Conservation (phyloP, 1,139 yeast genomes). For the Maudiozyma humilis region DNA sequence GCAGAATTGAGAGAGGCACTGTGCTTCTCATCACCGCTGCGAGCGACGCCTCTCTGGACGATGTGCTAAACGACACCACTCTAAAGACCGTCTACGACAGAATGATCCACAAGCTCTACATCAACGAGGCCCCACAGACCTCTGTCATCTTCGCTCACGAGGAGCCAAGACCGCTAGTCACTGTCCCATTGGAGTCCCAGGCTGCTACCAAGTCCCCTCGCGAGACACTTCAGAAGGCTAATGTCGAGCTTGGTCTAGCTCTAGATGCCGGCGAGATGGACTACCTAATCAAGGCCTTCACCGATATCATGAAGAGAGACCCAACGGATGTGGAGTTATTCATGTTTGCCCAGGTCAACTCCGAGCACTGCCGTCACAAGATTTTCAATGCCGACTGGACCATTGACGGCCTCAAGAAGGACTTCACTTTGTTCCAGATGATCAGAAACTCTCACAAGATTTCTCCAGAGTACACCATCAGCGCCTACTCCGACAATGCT, state of each 20-base stretch:
- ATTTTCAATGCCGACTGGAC: conserved; percentile 99
- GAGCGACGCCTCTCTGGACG: conserved; percentile 56
- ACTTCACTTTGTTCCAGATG: conserved; percentile 80
- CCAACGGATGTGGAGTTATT: conserved; percentile 97
- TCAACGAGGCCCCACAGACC: conserved; percentile 52
- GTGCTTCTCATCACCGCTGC: conserved; percentile 64
- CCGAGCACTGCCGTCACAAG: conserved; percentile 99
- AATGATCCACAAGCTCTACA: conserved; percentile 78
- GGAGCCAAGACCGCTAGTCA: conserved; percentile 76
- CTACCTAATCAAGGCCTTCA: conserved; percentile 75
- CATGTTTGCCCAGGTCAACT: conserved; percentile 99
- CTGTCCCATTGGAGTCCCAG: conserved; percentile 47
- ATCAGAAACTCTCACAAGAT: conserved; percentile 85
- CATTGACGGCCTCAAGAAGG: conserved; percentile 73
- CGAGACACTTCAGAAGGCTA: conserved; percentile 63
- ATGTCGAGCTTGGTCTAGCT: conserved; percentile 81
- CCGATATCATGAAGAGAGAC: conserved; percentile 65
- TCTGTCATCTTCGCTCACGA: conserved; percentile 72
- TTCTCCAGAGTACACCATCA: conserved; percentile 74
- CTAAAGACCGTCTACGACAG: conserved; percentile 78
- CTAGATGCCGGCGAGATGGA: conserved; percentile 88
- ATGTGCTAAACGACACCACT: conserved; percentile 44
- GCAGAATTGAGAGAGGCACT: conserved; percentile 85
- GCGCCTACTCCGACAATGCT: conserved; percentile 96
- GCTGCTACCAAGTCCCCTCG: conserved; percentile 35